Base-by-base conservation (phyloP, 768 basidiomycete species). In the Amanita rubescens region DNA sequence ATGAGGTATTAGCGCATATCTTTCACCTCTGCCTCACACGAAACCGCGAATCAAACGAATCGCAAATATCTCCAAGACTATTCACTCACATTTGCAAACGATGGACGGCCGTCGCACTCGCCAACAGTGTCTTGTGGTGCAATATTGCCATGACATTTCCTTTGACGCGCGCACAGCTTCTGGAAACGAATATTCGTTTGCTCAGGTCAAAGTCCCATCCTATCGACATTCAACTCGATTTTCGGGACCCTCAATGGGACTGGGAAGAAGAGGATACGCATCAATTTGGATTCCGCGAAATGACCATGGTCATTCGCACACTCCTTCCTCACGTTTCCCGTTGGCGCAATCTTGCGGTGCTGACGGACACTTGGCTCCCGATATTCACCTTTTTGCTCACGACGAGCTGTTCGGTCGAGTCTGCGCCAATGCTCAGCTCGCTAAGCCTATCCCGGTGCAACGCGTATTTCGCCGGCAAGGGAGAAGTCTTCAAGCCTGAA, bases 351-450 rank as follows among this genome's bases (percentile, higher is more conserved):
- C 47, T 83, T 43, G 74, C 77, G 45, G 67, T 84, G n/a, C 64
- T 79, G 45, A 73, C 78, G 1, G 82, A 84, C 57, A 84, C 79
- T 3, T 84, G 82, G 80, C 68, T 70, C 1, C 81, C 82, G 10
- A 75, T 82, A 11, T 76, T 74, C 58, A 67, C 72, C 8, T 80
- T 82, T 58, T 71, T 83, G 9, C 69, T 65, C 34, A 68, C 65
- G 51, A 73, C 76, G 3, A 63, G 61, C 10, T 45, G 43, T 20
- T 50, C 62, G 8, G 62, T 71, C 24, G 61, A 63, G 5, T 59
- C 67, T 1, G 65, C 68, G 0, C 74, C 75, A 1, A 57, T 64
- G 17, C 65, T 83, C 5, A 65, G 72, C 51, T 60, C 60, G 2
- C 59, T 83, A 30, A 69, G 69, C 3, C 69, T 83, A 1, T 74